Conservation (phyloP, 345 rosid genomes). For the Murraya koenigii region DNA sequence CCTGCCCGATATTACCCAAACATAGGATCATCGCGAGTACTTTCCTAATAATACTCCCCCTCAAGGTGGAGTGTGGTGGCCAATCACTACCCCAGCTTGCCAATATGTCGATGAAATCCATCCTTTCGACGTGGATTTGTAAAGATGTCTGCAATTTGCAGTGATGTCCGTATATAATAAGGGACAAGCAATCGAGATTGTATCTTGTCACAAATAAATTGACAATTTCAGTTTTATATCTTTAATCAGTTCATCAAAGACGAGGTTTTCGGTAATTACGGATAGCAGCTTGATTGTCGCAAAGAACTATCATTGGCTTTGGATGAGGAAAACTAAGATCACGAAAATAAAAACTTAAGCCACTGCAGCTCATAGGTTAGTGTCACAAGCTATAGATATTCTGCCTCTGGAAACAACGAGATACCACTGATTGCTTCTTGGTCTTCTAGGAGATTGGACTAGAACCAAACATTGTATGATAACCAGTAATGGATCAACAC, state of each 20-base stretch:
- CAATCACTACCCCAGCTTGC: not conserved
- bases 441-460: not conserved
- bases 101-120: not conserved
- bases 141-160: too few species aligned
- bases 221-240: too few species aligned
- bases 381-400: not conserved
- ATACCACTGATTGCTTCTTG: not conserved
- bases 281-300: not conserved
- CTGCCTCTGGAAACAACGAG: not conserved
- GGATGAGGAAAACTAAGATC: not conserved
- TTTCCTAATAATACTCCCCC: not conserved
- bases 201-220: not conserved
- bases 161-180: too few species aligned
- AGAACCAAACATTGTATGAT: not conserved
- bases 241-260: not conserved
- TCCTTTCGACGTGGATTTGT: not conserved
- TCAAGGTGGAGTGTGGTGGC: not conserved
- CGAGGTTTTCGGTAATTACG: not conserved
- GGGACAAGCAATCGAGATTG: too few species aligned
- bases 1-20: too few species aligned
- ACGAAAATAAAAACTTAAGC: not conserved
- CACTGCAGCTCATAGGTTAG: not conserved
- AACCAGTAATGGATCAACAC: not conserved
- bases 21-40: too few species aligned
- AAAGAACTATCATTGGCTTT: not conserved